Evolutionary conservation across 352 stramenopile species (phyloP).

Genomic region (Halophytophthora batemanensis): DNA sequence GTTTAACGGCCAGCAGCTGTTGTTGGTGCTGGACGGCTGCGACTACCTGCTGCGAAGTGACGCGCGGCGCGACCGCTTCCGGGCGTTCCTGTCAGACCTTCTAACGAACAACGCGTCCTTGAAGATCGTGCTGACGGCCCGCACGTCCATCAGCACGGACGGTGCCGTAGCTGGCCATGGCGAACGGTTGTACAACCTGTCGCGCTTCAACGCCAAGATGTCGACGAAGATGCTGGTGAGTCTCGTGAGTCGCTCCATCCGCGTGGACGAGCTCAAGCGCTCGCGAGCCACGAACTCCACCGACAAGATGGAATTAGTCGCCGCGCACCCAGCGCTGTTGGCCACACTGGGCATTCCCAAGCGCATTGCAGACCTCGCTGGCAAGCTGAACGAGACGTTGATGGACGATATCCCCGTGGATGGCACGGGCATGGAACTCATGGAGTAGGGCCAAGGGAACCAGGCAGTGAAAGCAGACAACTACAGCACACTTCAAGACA

Average conservation of each 20-base stretch:
- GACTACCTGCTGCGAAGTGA: constrained; percentile 59
- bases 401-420: constrained; percentile 67
- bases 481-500: too few relatives aligned
- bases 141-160: constrained; percentile 59
- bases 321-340: constrained; percentile 62
- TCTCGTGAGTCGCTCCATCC: constrained; percentile 70
- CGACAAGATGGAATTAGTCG: constrained; percentile 73
- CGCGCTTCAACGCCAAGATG: constrained; percentile 67
- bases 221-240: constrained; percentile 73
- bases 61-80: constrained; percentile 54
- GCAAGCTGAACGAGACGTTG: constrained; percentile 56
- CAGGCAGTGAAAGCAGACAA: too few relatives aligned
- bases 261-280: constrained; percentile 60
- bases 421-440: constrained; percentile 30
- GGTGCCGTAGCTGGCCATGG: constrained; percentile 64
- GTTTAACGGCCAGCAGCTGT: constrained; percentile 50
- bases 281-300: constrained; percentile 25
- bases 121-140: constrained; percentile 71
- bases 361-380: constrained; percentile 66
- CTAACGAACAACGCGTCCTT: constrained; percentile 66
- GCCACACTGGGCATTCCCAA: constrained; percentile 64
- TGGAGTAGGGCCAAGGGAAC: too few relatives aligned
- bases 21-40: constrained; percentile 72
- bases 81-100: constrained; percentile 60
- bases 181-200: constrained; percentile 64